Percentiles rank a stretch among this genome's conserved stretches.
Evolutionary conservation across 2,329 filamentous ascomycete species (phyloP).

Genomic region (Fusarium sp.): DNA sequence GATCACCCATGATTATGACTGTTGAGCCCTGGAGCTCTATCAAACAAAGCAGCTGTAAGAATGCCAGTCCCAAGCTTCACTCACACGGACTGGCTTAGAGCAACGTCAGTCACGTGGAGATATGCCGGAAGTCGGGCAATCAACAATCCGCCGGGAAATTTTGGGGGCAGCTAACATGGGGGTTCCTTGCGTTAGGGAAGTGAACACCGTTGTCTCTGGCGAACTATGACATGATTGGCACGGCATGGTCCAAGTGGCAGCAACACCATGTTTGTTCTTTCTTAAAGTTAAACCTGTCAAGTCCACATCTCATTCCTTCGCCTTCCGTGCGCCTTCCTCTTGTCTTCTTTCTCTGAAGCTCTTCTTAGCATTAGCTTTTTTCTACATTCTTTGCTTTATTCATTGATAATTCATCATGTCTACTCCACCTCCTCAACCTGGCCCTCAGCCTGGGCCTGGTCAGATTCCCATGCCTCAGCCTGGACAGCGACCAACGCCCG

Average conservation of each 20-base stretch:
- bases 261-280: conserved; percentile 38
- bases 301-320: conserved; percentile 28
- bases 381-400: conserved; percentile 29
- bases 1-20: conserved; percentile 72
- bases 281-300: conserved; percentile 23
- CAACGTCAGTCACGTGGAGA: conserved; percentile 37
- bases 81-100: neutral
- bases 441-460: conserved; percentile 46
- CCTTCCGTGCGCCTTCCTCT: conserved; percentile 24
- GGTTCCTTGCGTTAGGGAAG: conserved; percentile 42
- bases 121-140: conserved; percentile 47
- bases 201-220: conserved; percentile 55
- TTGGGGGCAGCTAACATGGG: conserved; percentile 5
- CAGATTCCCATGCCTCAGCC: conserved; percentile 53
- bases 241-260: conserved; percentile 43
- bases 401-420: conserved; percentile 45
- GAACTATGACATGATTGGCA: conserved; percentile 45
- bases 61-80: neutral
- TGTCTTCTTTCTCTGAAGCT: conserved; percentile 12
- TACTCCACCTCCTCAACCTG: conserved; percentile 46
- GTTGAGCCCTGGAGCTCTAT: conserved; percentile 8
- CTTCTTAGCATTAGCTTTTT: conserved; percentile 27
- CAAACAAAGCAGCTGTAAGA: conserved; percentile 1
- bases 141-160: conserved; percentile 46
- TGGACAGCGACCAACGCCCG: conserved; percentile 73